phyloP scores from a whole-genome alignment of 1,139 yeast genomes.

The Candida pseudoviswanathii region DNA sequence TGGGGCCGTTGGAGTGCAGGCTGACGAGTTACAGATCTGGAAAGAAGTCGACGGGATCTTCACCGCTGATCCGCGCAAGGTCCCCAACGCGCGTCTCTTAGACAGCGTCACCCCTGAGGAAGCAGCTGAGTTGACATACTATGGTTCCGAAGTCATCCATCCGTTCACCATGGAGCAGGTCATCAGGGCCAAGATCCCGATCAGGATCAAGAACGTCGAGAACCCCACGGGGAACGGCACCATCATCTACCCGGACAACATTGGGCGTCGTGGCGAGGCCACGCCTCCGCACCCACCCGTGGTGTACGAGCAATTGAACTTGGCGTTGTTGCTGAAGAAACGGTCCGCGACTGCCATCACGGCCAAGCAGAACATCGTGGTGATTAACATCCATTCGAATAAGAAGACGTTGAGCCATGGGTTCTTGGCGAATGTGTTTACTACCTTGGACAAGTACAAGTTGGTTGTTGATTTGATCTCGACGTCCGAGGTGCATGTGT shows the following conservation, averaged over 20 bases:
- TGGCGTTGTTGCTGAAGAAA: slow-evolving; percentile 48
- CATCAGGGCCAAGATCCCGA: slow-evolving; percentile 92
- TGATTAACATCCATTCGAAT: slow-evolving; percentile 89
- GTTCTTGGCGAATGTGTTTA: slow-evolving; percentile 86
- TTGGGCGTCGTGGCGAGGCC: slow-evolving; percentile 79
- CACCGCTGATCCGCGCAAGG: slow-evolving; percentile 97
- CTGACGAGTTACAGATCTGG: slow-evolving; percentile 97
- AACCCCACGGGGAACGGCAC: slow-evolving; percentile 93
- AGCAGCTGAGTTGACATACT: slow-evolving; percentile 96
- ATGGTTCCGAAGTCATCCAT: slow-evolving; percentile 96
- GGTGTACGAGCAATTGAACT: slow-evolving; percentile 57
- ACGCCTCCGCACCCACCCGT: slow-evolving; percentile 97
- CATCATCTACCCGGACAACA: slow-evolving; percentile 86
- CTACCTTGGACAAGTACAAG: slow-evolving; percentile 79
- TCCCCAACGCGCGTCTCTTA: slow-evolving; percentile 82
- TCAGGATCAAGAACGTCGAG: slow-evolving; percentile 92
- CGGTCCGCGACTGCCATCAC: slow-evolving; percentile 97
- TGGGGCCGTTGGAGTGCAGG: slow-evolving; percentile 87
- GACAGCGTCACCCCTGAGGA: slow-evolving; percentile 96
- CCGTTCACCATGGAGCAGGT: slow-evolving; percentile 99
- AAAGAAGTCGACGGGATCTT: slow-evolving; percentile 98
- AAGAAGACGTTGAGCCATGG: slow-evolving; percentile 94
- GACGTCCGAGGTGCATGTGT: slow-evolving; percentile 96
- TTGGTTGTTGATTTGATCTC: slow-evolving; percentile 94
- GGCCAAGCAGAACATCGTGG: slow-evolving; percentile 89